phyloP scores from a whole-genome alignment of 83 land plant genomes.

The Thuja plicata region DNA sequence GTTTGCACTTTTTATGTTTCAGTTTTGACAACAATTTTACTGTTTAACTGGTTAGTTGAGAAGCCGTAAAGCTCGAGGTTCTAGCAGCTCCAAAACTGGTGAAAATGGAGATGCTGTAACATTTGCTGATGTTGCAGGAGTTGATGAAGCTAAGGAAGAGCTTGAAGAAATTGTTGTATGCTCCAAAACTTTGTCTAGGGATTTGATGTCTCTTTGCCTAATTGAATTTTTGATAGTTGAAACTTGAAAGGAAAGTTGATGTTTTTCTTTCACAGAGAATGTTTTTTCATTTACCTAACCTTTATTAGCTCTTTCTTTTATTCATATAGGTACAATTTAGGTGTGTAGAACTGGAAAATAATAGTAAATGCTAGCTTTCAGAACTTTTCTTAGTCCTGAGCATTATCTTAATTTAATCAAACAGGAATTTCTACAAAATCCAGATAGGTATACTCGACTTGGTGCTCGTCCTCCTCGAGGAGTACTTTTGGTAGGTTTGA shows the following conservation, averaged over 20 bases:
- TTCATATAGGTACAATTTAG: not conserved
- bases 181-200: not conserved
- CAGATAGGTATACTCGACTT: constrained; percentile 82
- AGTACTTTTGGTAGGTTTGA: constrained; percentile 78
- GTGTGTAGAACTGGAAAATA: not conserved
- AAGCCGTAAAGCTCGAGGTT: constrained; percentile 61
- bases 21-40: constrained; percentile 29
- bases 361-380: not conserved
- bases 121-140: constrained; percentile 98
- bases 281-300: not conserved
- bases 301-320: not conserved
- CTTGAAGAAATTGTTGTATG: constrained; percentile 98
- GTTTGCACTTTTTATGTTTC: not conserved
- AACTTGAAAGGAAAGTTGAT: not conserved
- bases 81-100: constrained; percentile 71
- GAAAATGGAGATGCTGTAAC: constrained; percentile 79
- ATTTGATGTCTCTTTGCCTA: not conserved
- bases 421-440: constrained; percentile 90
- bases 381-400: not conserved
- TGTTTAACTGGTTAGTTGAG: constrained; percentile 86
- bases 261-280: not conserved
- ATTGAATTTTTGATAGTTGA: not conserved
- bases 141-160: constrained; percentile 99
- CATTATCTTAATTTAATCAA: not conserved
- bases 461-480: constrained; percentile 99